These are phyloP conservation scores for Aspergillus japonicus DNA, from an alignment of 2,329 filamentous ascomycete species.

Conservation along the genomic window DNA sequence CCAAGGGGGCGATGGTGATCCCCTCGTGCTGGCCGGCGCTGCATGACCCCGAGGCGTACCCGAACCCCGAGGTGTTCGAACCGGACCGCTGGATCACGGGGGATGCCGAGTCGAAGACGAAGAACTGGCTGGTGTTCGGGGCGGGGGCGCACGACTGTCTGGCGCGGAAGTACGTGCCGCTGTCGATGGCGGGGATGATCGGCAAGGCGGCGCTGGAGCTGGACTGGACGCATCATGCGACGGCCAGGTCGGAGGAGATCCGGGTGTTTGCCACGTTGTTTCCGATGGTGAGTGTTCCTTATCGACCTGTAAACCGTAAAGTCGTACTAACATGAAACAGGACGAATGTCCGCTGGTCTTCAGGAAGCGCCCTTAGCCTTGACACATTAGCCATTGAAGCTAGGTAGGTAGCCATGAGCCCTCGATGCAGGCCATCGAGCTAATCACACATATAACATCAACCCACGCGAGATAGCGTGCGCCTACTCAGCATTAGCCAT, in stretches of 20 bases:
- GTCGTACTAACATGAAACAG: constrained; percentile 14
- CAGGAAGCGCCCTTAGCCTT: neutral
- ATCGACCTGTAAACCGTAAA: too few relatives aligned
- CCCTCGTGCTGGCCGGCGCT: constrained; percentile 55
- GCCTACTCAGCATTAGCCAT: too few relatives aligned
- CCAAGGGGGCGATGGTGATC: constrained; percentile 43
- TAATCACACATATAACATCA: too few relatives aligned
- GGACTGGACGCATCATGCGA: constrained; percentile 53
- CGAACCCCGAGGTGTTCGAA: constrained; percentile 49
- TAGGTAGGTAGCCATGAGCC: too few relatives aligned
- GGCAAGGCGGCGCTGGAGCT: constrained; percentile 53
- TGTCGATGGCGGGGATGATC: constrained; percentile 54
- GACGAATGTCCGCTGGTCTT: constrained; percentile 42
- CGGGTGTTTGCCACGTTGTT: constrained; percentile 52
- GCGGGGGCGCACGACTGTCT: constrained; percentile 53
- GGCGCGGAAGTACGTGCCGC: constrained; percentile 50
- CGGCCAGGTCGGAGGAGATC: constrained; percentile 51
- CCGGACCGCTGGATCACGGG: constrained; percentile 56
- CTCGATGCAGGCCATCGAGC: too few relatives aligned
- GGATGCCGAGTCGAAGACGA: constrained; percentile 51
- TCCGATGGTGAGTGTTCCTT: constrained; percentile 44
- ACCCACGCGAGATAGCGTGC: too few relatives aligned
- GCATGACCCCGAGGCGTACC: constrained; percentile 51
- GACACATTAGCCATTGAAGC: too few relatives aligned
- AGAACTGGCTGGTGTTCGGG: constrained; percentile 57